Percentiles rank a stretch among this genome's conserved stretches.
phyloP scores from a whole-genome alignment of 1,284 basidiomycete genomes.

The Marasmius tenuissimus region DNA sequence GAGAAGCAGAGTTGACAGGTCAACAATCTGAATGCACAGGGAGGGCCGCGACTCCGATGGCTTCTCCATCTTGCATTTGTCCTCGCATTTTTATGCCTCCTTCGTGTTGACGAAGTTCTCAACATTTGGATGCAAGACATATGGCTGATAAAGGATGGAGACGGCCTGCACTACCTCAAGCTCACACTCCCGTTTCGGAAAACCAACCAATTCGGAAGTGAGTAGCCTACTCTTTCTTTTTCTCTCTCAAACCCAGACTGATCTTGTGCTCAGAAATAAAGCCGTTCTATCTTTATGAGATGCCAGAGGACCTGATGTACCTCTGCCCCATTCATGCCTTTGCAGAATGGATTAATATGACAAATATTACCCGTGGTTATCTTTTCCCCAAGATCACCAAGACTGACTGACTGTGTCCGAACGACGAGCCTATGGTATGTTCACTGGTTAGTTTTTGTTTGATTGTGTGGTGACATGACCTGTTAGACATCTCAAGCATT shows the following conservation, averaged over 20 bases:
- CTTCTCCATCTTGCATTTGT: slow-evolving; percentile 27
- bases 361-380: slow-evolving; percentile 14
- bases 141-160: slow-evolving; percentile 10
- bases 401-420: slow-evolving; percentile 7
- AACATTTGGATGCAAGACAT: slow-evolving; percentile 27
- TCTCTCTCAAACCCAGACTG: neutral
- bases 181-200: slow-evolving; percentile 25
- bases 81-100: slow-evolving; percentile 30
- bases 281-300: slow-evolving; percentile 18
- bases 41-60: too few species aligned
- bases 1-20: too few species aligned
- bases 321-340: slow-evolving; percentile 22
- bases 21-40: too few species aligned
- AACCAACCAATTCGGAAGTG: slow-evolving; percentile 23
- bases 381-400: slow-evolving; percentile 19
- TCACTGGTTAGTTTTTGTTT: too few species aligned
- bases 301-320: slow-evolving; percentile 13
- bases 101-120: slow-evolving; percentile 31
- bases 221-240: neutral
- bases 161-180: slow-evolving; percentile 13
- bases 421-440: neutral
- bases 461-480: neutral
- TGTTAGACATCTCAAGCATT: slow-evolving; percentile 29
- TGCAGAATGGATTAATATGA: slow-evolving; percentile 15
- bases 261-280: slow-evolving; percentile 16